These are phyloP conservation scores for Gyromitra esculenta DNA, from an alignment of 2,329 filamentous ascomycete species.

Conservation along the genomic window DNA sequence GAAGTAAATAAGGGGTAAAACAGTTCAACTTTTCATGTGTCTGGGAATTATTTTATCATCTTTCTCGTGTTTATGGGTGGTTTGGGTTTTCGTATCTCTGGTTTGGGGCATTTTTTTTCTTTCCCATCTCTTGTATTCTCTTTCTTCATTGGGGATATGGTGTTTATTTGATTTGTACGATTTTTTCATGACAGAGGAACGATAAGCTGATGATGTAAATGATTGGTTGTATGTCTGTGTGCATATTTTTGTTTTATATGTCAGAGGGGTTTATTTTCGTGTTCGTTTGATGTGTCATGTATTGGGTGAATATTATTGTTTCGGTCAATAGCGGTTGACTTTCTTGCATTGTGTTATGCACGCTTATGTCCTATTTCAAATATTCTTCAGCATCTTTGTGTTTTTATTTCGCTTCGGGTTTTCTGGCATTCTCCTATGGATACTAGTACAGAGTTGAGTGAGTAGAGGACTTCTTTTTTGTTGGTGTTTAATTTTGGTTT, in stretches of 20 bases:
- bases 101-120: constrained; percentile 50
- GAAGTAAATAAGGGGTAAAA: constrained; percentile 48
- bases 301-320: constrained; percentile 42
- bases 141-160: constrained; percentile 46
- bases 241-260: constrained; percentile 44
- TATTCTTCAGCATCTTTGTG: constrained; percentile 32
- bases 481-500: constrained; percentile 40
- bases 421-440: constrained; percentile 32
- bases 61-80: constrained; percentile 50
- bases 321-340: constrained; percentile 33
- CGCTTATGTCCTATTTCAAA: constrained; percentile 30
- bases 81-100: constrained; percentile 51
- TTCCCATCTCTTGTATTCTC: constrained; percentile 33
- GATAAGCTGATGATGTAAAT: constrained; percentile 48
- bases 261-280: constrained; percentile 25
- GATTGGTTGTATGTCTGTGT: constrained; percentile 41
- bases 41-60: constrained; percentile 35
- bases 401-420: constrained; percentile 26
- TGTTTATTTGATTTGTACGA: constrained; percentile 51
- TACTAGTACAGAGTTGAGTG: constrained; percentile 22
- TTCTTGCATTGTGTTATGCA: constrained; percentile 37
- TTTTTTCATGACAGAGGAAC: constrained; percentile 27
- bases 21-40: constrained; percentile 43
- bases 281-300: constrained; percentile 46
- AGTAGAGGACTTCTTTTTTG: constrained; percentile 39